Conservation (phyloP, 768 basidiomycete genomes). For the Pluteus cervinus region DNA sequence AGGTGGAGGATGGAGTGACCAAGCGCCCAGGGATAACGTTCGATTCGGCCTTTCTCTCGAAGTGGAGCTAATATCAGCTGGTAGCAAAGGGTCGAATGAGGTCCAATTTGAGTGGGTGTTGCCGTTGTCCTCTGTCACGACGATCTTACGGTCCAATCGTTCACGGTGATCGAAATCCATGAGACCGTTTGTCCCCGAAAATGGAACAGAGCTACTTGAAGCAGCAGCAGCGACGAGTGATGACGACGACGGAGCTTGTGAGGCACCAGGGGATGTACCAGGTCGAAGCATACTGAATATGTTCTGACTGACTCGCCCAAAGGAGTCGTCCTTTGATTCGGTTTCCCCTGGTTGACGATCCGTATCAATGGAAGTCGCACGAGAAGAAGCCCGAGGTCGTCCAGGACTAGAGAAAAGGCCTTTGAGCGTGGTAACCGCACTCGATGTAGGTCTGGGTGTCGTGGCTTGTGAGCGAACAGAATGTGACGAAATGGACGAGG, state of each 20-base stretch:
- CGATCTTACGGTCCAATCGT: too few species aligned
- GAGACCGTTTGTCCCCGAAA: too few species aligned
- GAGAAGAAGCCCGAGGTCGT: slow-evolving; percentile 54
- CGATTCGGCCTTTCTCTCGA: slow-evolving; percentile 22
- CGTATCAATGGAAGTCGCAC: slow-evolving; percentile 38
- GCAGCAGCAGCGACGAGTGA: too few species aligned
- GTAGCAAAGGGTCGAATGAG: too few species aligned
- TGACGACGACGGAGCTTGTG: too few species aligned
- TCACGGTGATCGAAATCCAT: too few species aligned
- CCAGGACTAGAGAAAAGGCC: slow-evolving; percentile 43
- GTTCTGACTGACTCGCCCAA: too few species aligned
- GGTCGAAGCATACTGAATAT: slow-evolving; percentile 52
- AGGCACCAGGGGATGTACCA: too few species aligned
- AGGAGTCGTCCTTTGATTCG: slow-evolving; percentile 43
- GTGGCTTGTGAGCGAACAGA: slow-evolving; percentile 37
- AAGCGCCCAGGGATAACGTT: slow-evolving; percentile 25
- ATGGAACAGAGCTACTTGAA: too few species aligned
- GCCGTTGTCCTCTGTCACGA: too few species aligned
- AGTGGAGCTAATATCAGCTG: slow-evolving; percentile 29
- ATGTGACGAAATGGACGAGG: slow-evolving; percentile 39
- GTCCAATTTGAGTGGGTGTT: too few species aligned
- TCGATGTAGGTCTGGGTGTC: slow-evolving; percentile 28
- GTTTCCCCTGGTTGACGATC: slow-evolving; percentile 24
- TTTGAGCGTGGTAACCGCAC: slow-evolving; percentile 53
- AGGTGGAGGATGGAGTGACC: slow-evolving; percentile 44